Evolutionary conservation across 306 rosid species (phyloP).

Genomic region (Vigna reflexopilosa): DNA sequence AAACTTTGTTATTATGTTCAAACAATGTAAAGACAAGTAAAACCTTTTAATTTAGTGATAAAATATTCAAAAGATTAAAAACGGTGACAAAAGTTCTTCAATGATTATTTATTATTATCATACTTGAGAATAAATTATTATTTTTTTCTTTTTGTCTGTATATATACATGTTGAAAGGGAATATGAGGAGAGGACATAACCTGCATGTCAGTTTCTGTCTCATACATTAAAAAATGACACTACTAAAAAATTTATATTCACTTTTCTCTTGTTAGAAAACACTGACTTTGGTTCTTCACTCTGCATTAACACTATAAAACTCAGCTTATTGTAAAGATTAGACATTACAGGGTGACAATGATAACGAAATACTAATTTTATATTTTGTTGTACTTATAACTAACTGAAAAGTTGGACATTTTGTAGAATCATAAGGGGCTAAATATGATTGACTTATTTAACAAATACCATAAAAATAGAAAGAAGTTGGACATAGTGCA

Average conservation of each 20-base stretch:
- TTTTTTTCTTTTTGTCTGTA: not conserved
- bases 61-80: not conserved
- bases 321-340: not conserved
- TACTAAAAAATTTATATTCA: not conserved
- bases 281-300: too few relatives aligned
- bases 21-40: not conserved
- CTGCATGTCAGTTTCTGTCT: constrained; percentile 1
- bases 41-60: not conserved
- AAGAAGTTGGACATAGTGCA: too few relatives aligned
- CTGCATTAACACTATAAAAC: not conserved
- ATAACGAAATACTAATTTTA: not conserved
- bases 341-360: not conserved
- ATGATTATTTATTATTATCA: not conserved
- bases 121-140: not conserved
- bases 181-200: not conserved
- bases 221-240: not conserved
- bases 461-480: too few relatives aligned
- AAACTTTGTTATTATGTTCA: not conserved
- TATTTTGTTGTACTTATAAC: too few relatives aligned
- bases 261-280: not conserved
- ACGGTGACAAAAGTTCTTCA: not conserved
- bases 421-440: too few relatives aligned
- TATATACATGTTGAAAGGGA: not conserved
- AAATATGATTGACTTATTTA: too few relatives aligned
- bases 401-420: too few relatives aligned